Base-by-base conservation (phyloP, 345 rosid species). In the Turnera subulata region DNA sequence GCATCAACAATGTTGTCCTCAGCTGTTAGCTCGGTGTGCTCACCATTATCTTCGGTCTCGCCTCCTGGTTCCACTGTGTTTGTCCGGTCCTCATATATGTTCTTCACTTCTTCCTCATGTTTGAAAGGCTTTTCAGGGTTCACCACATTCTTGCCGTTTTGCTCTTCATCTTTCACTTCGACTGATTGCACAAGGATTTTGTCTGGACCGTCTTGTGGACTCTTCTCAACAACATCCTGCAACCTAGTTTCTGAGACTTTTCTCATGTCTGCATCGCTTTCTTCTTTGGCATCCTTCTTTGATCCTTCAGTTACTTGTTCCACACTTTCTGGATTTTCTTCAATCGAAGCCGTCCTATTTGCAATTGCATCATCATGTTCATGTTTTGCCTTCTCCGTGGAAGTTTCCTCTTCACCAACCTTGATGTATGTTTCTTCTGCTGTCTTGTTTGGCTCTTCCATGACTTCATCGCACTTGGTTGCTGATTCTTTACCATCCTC, bases 381-480 rank as follows among this genome's bases (percentile, higher is more conserved):
- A 20, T 22, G 13, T 5, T 15, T 40, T n/a, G 11, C 38, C 46
- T 68, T 58, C 18, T 26, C 69, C 4, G 23, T 25, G 0, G 48
- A 52, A 46, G 6, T 50, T 46, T 45, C 45, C 21, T 69, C 29
- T 38, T 40, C 63, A 19, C 38, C 63, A 56, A 7, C 42, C 18
- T 40, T 20, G 8, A 53, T 5, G 40, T 39, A 16, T 11, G 17
- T 26, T 47, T 65, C 63, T 32, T 51, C 55, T 29, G 39, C 59
- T 58, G 26, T 65, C 42, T 46, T 64, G 38, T 69, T 48, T 32
- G 40, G 52, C 24, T 43, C 22, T 21, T 62, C 54, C 39, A 48
- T 1, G n/a, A 49, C 59, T 26, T 67, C 62, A 15, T 50, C 59
- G 50, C 58, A 76, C 18, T 46, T 68, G n/a, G 45, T 62, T 47